Conservation (phyloP, 169 alveolate species). For the Babesia bigemina region DNA sequence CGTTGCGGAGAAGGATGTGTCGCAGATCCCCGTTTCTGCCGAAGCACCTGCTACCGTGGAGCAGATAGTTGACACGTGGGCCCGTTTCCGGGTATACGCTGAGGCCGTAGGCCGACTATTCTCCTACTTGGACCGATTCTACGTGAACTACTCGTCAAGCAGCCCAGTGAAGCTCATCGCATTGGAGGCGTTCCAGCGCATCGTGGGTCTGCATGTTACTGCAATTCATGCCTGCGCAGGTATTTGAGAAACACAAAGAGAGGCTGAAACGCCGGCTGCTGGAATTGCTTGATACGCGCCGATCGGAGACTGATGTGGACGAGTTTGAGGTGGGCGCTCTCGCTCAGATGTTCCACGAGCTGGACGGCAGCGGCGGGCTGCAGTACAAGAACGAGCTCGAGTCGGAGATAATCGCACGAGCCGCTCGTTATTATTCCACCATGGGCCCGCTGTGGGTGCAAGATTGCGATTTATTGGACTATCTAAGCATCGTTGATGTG, state of each 20-base stretch:
- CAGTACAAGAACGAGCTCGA: constrained; percentile 56
- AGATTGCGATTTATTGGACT: constrained; percentile 43
- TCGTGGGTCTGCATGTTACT: constrained; percentile 2
- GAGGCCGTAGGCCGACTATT: constrained; percentile 16
- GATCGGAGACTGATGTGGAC: constrained; percentile 31
- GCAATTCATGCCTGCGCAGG: neutral
- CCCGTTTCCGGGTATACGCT: constrained; percentile 27
- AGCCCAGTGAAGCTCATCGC: constrained; percentile 26
- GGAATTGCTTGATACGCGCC: constrained; percentile 24
- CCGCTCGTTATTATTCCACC: constrained; percentile 19
- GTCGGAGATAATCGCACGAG: constrained; percentile 25
- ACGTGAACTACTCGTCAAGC: constrained; percentile 25
- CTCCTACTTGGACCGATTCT: constrained; percentile 60
- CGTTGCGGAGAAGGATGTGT: neutral
- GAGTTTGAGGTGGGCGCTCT: constrained; percentile 11
- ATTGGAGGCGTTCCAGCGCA: constrained; percentile 36
- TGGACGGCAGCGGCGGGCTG: constrained; percentile 33
- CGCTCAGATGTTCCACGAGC: constrained; percentile 44
- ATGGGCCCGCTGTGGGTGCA: constrained; percentile 47
- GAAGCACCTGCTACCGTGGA: neutral
- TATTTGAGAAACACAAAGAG: constrained; percentile 33
- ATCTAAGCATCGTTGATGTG: constrained; percentile 57
- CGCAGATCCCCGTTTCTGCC: neutral
- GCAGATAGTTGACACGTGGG: constrained; percentile 37
- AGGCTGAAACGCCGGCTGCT: constrained; percentile 13